A percentile compares a stretch with the other conserved stretches of the same genome.
Conservation (phyloP, 163 green algal genomes). For the Picocystis sp. region DNA sequence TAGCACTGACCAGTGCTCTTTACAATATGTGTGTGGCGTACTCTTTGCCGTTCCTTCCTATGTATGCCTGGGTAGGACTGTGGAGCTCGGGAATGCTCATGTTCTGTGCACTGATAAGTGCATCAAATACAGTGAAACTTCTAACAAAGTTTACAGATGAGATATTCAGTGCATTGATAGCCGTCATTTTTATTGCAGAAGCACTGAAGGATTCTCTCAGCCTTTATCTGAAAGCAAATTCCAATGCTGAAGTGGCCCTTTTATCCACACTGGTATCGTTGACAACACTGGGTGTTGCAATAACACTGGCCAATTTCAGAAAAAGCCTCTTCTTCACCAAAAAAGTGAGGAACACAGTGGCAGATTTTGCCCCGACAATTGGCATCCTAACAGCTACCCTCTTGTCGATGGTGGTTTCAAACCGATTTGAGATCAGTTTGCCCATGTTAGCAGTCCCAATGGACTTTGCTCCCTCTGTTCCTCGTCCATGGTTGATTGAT, state of each 20-base stretch:
- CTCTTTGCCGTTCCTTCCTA: slow-evolving; percentile 5
- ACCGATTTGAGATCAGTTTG: slow-evolving; percentile 1
- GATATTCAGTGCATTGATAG: slow-evolving; percentile 10
- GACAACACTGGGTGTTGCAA: slow-evolving; percentile 1
- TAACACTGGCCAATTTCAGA: neutral
- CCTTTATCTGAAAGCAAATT: neutral
- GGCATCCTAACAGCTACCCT: slow-evolving; percentile 1
- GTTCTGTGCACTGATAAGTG: slow-evolving; percentile 2
- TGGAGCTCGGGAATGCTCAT: slow-evolving; percentile 5
- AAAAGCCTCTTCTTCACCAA: slow-evolving; percentile 8
- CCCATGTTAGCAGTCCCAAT: slow-evolving; percentile 1
- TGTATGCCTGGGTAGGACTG: slow-evolving; percentile 9
- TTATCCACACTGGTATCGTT: slow-evolving; percentile 1
- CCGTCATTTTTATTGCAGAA: slow-evolving; percentile 11
- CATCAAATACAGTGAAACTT: slow-evolving; percentile 1
- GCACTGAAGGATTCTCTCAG: slow-evolving; percentile 7
- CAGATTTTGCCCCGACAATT: slow-evolving; percentile 9
- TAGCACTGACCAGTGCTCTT: slow-evolving; percentile 3
- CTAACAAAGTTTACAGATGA: slow-evolving; percentile 11
- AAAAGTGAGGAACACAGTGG: slow-evolving; percentile 5
- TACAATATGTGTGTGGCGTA: neutral
- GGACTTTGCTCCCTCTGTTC: neutral
- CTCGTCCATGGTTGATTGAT: slow-evolving; percentile 4
- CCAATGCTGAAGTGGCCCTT: neutral
- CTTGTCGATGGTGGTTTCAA: neutral